Percentiles rank a stretch among this genome's conserved stretches.
phyloP scores from a whole-genome alignment of 2,329 filamentous ascomycete genomes.

The Aureobasidium lini region DNA sequence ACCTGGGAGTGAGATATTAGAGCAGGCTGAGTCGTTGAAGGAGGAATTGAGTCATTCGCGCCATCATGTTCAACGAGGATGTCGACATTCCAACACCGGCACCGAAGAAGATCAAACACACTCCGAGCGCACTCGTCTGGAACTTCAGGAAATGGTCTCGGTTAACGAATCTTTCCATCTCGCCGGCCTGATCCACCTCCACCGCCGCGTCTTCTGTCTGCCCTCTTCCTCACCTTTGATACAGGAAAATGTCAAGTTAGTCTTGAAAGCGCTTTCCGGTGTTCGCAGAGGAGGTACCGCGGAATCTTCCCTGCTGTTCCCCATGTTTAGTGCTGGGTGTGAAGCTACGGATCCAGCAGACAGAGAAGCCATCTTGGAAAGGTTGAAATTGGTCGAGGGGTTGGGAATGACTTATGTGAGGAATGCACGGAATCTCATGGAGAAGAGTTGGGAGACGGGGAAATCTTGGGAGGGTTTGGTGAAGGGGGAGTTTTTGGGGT shows the following conservation, averaged over 20 bases:
- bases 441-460: constrained; percentile 61
- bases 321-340: constrained; percentile 76
- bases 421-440: constrained; percentile 57
- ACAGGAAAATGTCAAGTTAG: constrained; percentile 54
- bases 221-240: constrained; percentile 52
- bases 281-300: constrained; percentile 61
- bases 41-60: constrained; percentile 52
- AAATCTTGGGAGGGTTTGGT: constrained; percentile 62
- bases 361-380: constrained; percentile 54
- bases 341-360: constrained; percentile 54
- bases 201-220: constrained; percentile 63
- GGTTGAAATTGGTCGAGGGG: constrained; percentile 60
- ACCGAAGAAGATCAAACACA: constrained; percentile 30
- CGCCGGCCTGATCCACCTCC: constrained; percentile 68
- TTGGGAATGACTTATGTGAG: constrained; percentile 70
- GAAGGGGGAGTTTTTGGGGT: constrained; percentile 62
- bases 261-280: constrained; percentile 54
- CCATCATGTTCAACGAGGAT: constrained; percentile 34
- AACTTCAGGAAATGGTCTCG: constrained; percentile 55
- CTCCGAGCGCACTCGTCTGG: constrained; percentile 24
- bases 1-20: constrained; percentile 47
- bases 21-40: constrained; percentile 53
- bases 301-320: constrained; percentile 69
- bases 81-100: constrained; percentile 24
- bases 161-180: constrained; percentile 75